Base-by-base conservation (phyloP, 345 rosid species). In the Atalantia buxifolia region DNA sequence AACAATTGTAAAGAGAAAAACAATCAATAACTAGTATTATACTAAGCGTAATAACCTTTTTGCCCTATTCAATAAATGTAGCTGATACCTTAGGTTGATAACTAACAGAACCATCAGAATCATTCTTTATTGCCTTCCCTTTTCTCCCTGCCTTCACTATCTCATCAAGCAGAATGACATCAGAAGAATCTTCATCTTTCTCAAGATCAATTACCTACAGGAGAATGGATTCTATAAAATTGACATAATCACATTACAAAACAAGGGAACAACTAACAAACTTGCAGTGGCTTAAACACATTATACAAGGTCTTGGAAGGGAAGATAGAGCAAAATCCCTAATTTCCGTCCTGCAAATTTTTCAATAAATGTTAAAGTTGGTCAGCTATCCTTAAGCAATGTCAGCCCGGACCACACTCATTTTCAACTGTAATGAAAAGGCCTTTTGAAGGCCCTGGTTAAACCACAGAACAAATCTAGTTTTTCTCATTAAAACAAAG, bases 191-290 rank as follows among this genome's bases (percentile, higher is more conserved):
- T 42, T 89, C 94, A 79, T 89, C 86, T 27, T 85, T 80, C 64
- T 91, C 94, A 76, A 85, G 79, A 80, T 90, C 91, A 84, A 89
- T 91, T 19, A 64, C 89, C 97, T 91, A 83, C 71, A 83, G 59
- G 33, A 78, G 63, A 79, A 74, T 63, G 40, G 69, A 13, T 56
- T 55, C 62, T n/a, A 13, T 57, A 70, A 66, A 74, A 74, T 62
- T 28, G 25, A 62, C 65, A 57, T 31, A 2, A 57, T 38, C 55
- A 50, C 21, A 19, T 38, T 6, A 74, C 25, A 61, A 61, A 18
- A 18, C 28, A 74, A 21, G 24, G 69, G 42, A 19, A 31, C 19
- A 64, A 27, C 65, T 10, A 61, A 61, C 33, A 25, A 61, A 27
- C 21, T 28, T 18, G 66, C 66, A 63, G 36, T 22, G 6, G 4